Conservation (phyloP, 805 yeast species). For the Ogataea paradorogensis region DNA sequence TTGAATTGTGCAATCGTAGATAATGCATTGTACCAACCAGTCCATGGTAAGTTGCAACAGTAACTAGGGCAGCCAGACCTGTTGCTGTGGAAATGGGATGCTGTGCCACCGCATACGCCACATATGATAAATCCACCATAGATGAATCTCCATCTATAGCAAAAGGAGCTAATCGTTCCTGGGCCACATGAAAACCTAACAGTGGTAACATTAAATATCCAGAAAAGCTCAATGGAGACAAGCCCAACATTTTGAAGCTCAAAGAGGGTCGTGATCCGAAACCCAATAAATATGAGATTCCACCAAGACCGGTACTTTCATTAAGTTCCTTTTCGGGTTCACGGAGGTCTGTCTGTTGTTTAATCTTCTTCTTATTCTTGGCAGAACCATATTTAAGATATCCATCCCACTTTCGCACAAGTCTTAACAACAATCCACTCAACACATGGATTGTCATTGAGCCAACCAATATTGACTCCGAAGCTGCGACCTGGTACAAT, state of each 20-base stretch:
- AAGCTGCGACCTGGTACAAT: constrained; percentile 52
- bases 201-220: constrained; percentile 54
- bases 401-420: constrained; percentile 34
- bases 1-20: constrained; percentile 37
- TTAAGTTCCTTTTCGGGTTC: constrained; percentile 23
- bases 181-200: constrained; percentile 43
- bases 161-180: constrained; percentile 50
- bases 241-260: constrained; percentile 42
- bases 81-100: constrained; percentile 9
- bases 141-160: constrained; percentile 63
- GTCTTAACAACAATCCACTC: constrained; percentile 49
- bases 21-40: constrained; percentile 52
- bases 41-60: constrained; percentile 49
- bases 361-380: constrained; percentile 8
- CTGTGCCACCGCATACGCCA: constrained; percentile 38
- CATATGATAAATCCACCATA: constrained; percentile 48
- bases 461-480: constrained; percentile 51
- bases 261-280: constrained; percentile 49
- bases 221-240: constrained; percentile 56
- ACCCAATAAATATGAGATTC: constrained; percentile 54
- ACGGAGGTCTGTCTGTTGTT: neutral
- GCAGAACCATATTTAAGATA: constrained; percentile 26
- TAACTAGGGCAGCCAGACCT: constrained; percentile 37
- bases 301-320: constrained; percentile 59
- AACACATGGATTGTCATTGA: constrained; percentile 47